Evolutionary conservation across 306 rosid species (phyloP), one percentile per base, ranked within the genome.

Genomic region (Urtica urens): DNA sequence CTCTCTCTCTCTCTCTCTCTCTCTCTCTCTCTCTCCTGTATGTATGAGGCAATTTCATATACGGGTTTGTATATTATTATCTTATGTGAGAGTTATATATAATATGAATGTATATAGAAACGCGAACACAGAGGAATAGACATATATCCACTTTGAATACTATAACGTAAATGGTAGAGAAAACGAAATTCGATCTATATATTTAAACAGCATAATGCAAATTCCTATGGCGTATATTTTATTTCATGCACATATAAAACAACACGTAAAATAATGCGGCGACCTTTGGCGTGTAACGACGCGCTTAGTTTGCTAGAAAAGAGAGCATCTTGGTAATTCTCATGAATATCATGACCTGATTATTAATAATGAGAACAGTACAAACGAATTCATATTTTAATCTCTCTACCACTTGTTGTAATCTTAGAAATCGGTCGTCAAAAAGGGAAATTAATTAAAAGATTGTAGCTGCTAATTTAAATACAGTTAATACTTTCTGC

Each of bases 1-100:
- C 73, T 44, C 46, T 29, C 45, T 60, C 38, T 55, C 52, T 53
- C 26, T 30, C 59, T 22, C 58, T 43, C 27, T 30, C 6, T 29
- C 6, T 45, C 16, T 21, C 13, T 55, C 3, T 45, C 12, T 19
- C n/a, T 47, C 31, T 22, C 19, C 42, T 55, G 27, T 46, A 26
- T 43, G 46, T 21, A 58, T 46, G 46, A 60, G 31, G 49, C 62
- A 30, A 51, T 46, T 34, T 28, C 40, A 28, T 42, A 35, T 17
- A 39, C 28, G 41, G n/a, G 10, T 54, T 10, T 61, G 14, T 20
- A 16, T 23, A 33, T 51, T 28, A 7, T 31, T 11, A 19, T 46
- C 14, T 57, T 17, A 12, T 35, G 40, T n/a, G n/a, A n/a, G n/a
- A n/a, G n/a, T n/a, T n/a, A 35, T 35, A 35, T 35, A 35, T 35